Evolutionary conservation across 768 basidiomycete species (phyloP), one percentile per base, ranked within the genome.

Genomic region (Termitomyces sp.): DNA sequence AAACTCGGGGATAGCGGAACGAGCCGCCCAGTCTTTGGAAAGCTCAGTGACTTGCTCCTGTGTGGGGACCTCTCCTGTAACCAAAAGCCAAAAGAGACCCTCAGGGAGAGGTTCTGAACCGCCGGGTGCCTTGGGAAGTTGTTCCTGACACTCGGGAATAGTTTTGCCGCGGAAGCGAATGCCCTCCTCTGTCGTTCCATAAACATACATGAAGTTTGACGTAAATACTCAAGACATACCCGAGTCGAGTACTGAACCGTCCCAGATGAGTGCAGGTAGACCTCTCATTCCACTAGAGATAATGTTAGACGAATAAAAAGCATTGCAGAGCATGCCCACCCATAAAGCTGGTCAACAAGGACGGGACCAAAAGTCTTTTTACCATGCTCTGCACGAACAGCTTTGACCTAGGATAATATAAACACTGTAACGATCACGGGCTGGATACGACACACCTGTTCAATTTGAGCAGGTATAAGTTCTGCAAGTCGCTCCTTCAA

Each of bases 91-190:
- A 79, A 97, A 97, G 62, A 97, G 87, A 66, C 82, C 89, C 71
- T 97, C 94, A 2, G 94, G 94, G 54, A 97, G 84, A 55, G 94
- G 94, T 71, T 97, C 94, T 16, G 84, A 79, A 55, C 94, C 94
- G 61, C 88, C 85, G 64, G 88, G 81, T 56, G 90, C 95, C 71
- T 91, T 95, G 60, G 96, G 96, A 26, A 98, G 86, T 50, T 86
- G 81, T 54, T 84, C 79, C 74, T 92, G 87, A 70, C 87, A 86
- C 69, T 97, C 94, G 43, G 92, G 90, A 68, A 96, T 96, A 56
- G 92, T 92, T 74, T 91, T 92, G 59, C 94, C 95, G 70, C 95
- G 91, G 87, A 98, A 98, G 64, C 96, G 92, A 68, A 98, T 98
- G 57, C 96, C 96, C 79, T 97, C 94, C 69, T 95, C 91, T 90